Evolutionary conservation across 129 eudicot species (phyloP).

Genomic region (Artemisia tridentata): DNA sequence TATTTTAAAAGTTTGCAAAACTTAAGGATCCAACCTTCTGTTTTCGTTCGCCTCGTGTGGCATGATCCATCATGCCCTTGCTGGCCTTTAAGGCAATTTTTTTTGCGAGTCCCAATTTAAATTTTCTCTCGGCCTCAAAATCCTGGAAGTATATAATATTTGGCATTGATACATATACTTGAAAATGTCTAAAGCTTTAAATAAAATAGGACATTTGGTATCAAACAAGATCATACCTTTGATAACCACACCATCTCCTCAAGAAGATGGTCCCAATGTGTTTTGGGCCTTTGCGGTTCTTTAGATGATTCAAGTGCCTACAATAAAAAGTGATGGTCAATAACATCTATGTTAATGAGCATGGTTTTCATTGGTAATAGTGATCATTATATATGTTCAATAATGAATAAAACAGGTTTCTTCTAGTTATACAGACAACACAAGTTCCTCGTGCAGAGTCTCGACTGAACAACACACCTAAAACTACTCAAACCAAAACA

Average conservation of each 20-base stretch:
- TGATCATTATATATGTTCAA: not conserved
- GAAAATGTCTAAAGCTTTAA: slow-evolving; percentile 2
- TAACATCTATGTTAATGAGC: not conserved
- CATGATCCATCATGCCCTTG: slow-evolving; percentile 96
- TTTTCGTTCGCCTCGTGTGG: slow-evolving; percentile 87
- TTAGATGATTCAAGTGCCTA: slow-evolving; percentile 98
- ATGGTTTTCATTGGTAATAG: too few relatives aligned
- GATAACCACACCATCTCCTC: slow-evolving; percentile 99
- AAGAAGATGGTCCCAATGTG: slow-evolving; percentile 99
- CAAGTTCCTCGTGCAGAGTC: not conserved
- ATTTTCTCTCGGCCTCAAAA: slow-evolving; percentile 95
- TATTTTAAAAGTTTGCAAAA: not conserved
- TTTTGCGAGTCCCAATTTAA: slow-evolving; percentile 83
- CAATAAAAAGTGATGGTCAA: slow-evolving; percentile 7
- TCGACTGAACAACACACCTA: not conserved
- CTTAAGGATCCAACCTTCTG: slow-evolving; percentile 55
- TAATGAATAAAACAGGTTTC: slow-evolving; percentile 6
- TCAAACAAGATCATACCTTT: slow-evolving; percentile 47
- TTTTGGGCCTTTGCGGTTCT: slow-evolving; percentile 90
- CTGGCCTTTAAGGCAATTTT: slow-evolving; percentile 90
- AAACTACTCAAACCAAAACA: not conserved
- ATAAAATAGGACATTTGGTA: not conserved
- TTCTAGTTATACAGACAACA: not conserved
- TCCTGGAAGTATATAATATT: slow-evolving; percentile 45
- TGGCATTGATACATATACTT: not conserved